These are phyloP conservation scores for Apiospora phragmitis DNA, from an alignment of 2,329 filamentous ascomycete species.

Conservation along the genomic window DNA sequence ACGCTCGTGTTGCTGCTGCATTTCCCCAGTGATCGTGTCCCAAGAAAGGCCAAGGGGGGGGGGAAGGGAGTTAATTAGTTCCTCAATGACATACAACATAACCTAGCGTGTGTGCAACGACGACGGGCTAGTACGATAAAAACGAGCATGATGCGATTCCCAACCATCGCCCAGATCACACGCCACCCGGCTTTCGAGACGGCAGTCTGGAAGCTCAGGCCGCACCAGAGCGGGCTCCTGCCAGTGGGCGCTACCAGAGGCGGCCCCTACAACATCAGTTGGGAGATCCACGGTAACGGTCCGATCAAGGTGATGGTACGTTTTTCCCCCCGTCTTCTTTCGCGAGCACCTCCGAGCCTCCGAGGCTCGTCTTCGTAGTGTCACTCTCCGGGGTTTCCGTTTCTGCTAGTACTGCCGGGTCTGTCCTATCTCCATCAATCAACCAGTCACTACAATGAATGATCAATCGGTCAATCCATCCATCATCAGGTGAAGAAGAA, in stretches of 20 bases:
- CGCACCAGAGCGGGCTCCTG: conserved; percentile 60
- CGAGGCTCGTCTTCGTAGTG: conserved; percentile 11
- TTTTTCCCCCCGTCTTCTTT: not conserved
- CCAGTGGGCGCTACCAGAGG: conserved; percentile 68
- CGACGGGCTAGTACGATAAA: not conserved
- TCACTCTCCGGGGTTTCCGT: not conserved
- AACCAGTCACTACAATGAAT: not conserved
- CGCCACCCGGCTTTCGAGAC: conserved; percentile 67
- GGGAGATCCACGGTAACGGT: conserved; percentile 78
- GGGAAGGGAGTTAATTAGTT: no score
- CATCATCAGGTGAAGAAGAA: not conserved
- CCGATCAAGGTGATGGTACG: conserved; percentile 51
- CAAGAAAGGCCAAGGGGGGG: not conserved
- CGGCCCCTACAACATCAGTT: conserved; percentile 74
- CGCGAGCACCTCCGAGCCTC: conserved; percentile 61
- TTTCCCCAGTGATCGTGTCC: not conserved
- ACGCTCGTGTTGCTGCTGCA: not conserved
- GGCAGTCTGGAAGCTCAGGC: conserved; percentile 68
- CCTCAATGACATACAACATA: no score
- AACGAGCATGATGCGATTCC: not conserved
- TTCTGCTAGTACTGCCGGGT: not conserved
- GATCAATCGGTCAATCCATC: not conserved
- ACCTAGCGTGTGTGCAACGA: not conserved
- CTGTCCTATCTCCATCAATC: not conserved
- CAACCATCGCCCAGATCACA: conserved; percentile 19